Evolutionary conservation across 2,329 filamentous ascomycete species (phyloP).

Genomic region (Fusarium citri): DNA sequence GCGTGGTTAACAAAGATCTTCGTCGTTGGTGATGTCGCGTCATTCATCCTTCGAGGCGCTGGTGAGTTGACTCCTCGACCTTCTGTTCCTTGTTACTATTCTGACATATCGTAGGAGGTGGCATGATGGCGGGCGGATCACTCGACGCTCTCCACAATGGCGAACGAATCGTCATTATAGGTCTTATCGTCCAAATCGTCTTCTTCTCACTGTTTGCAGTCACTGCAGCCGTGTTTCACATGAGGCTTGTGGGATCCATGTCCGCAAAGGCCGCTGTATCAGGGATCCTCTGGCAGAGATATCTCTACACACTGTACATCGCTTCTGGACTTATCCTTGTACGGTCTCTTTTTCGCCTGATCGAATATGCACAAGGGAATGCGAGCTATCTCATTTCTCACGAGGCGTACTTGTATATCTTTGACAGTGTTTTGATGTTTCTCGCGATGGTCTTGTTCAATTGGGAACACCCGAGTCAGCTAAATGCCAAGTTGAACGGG

Average conservation of each 20-base stretch:
- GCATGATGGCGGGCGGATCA: conserved; percentile 42
- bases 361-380: conserved; percentile 54
- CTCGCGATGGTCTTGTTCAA: conserved; percentile 58
- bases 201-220: conserved; percentile 65
- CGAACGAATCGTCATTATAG: conserved; percentile 59
- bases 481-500: conserved; percentile 5
- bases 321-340: conserved; percentile 52
- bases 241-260: background rate
- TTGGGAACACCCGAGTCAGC: conserved; percentile 49
- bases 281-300: conserved; percentile 47
- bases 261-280: conserved; percentile 5
- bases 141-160: conserved; percentile 48
- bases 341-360: conserved; percentile 54
- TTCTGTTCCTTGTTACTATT: no score
- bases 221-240: conserved; percentile 58
- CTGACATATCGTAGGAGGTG: conserved; percentile 3
- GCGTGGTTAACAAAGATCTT: conserved; percentile 38
- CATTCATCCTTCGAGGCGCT: conserved; percentile 26
- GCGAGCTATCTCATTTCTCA: conserved; percentile 48
- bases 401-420: conserved; percentile 51
- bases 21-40: conserved; percentile 26
- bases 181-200: conserved; percentile 64
- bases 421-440: conserved; percentile 52
- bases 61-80: background rate
- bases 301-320: conserved; percentile 40